Conservation (phyloP, 768 basidiomycete species). For the Kwoniella europaea region DNA sequence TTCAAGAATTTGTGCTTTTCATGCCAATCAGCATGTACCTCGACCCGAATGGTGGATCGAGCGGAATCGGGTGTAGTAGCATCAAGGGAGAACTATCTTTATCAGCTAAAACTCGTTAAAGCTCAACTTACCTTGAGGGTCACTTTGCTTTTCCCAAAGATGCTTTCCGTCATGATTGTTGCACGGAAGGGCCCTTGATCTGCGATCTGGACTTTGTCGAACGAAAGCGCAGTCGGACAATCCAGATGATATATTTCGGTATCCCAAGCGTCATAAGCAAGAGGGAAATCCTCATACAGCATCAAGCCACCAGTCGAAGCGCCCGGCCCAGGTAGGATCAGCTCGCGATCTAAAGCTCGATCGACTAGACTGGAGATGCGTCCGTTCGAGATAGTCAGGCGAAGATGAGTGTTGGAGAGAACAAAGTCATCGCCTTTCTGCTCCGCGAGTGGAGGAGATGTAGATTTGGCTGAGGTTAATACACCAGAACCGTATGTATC, state of each 20-base stretch:
- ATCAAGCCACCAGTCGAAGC: conserved; percentile 35
- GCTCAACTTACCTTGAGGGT: conserved; percentile 9
- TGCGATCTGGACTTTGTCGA: conserved; percentile 28
- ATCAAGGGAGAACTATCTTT: conserved; percentile 75
- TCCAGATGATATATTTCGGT: conserved; percentile 43
- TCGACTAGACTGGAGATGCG: conserved; percentile 38
- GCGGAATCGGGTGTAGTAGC: conserved; percentile 65
- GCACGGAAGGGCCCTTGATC: conserved; percentile 18
- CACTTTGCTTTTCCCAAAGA: conserved; percentile 22
- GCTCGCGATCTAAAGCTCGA: conserved; percentile 22
- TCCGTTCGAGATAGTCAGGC: conserved; percentile 27
- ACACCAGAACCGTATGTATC: conserved; percentile 7
- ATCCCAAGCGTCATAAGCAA: conserved; percentile 43
- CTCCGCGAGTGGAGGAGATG: conserved; percentile 15
- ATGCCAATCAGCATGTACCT: conserved; percentile 67
- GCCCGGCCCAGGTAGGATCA: conserved; percentile 30
- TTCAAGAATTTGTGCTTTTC: conserved; percentile 55
- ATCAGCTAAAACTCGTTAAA: neutral
- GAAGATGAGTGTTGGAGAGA: conserved; percentile 24
- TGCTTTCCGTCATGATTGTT: neutral
- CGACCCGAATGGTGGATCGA: conserved; percentile 79
- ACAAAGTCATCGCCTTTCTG: conserved; percentile 16
- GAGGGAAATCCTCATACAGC: conserved; percentile 42
- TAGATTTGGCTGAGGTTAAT: neutral
- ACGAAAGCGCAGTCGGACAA: conserved; percentile 18